phyloP scores from a whole-genome alignment of 2,329 filamentous ascomycete species.

The Aspergillus ustus region DNA sequence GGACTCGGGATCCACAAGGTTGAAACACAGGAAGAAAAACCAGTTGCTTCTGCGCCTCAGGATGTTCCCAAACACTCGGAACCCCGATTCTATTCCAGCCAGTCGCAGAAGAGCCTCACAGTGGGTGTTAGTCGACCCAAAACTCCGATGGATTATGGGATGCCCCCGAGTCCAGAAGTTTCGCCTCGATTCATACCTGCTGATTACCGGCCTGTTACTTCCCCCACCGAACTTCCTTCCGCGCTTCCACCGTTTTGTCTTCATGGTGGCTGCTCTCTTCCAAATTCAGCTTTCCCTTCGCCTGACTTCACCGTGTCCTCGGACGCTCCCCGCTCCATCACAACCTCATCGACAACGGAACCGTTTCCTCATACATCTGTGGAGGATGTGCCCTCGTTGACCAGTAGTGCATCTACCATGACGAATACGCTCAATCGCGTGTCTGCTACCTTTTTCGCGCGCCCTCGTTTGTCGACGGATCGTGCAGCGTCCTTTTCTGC shows the following conservation, averaged over 20 bases:
- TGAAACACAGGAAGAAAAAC: slow-evolving; percentile 13
- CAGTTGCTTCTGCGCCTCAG: slow-evolving; percentile 5
- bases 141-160: slow-evolving; percentile 34
- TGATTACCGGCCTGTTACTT: slow-evolving; percentile 48
- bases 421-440: slow-evolving; percentile 49
- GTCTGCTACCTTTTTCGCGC: slow-evolving; percentile 48
- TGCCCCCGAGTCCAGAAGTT: slow-evolving; percentile 39
- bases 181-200: slow-evolving; percentile 42
- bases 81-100: slow-evolving; percentile 15
- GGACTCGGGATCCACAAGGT: slow-evolving; percentile 37
- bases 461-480: slow-evolving; percentile 48
- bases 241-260: slow-evolving; percentile 47
- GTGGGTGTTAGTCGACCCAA: slow-evolving; percentile 29
- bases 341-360: slow-evolving; percentile 48
- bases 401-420: slow-evolving; percentile 54
- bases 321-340: slow-evolving; percentile 48
- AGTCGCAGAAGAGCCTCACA: slow-evolving; percentile 26
- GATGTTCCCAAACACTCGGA: slow-evolving; percentile 1
- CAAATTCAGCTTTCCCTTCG: slow-evolving; percentile 51
- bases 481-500: slow-evolving; percentile 51
- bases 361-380: slow-evolving; percentile 48
- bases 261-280: slow-evolving; percentile 41
- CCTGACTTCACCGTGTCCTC: slow-evolving; percentile 48
- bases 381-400: slow-evolving; percentile 56
- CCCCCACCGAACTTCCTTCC: slow-evolving; percentile 45